phyloP scores from a whole-genome alignment of 2,329 filamentous ascomycete genomes.

The Pyrenochaeta sp. region DNA sequence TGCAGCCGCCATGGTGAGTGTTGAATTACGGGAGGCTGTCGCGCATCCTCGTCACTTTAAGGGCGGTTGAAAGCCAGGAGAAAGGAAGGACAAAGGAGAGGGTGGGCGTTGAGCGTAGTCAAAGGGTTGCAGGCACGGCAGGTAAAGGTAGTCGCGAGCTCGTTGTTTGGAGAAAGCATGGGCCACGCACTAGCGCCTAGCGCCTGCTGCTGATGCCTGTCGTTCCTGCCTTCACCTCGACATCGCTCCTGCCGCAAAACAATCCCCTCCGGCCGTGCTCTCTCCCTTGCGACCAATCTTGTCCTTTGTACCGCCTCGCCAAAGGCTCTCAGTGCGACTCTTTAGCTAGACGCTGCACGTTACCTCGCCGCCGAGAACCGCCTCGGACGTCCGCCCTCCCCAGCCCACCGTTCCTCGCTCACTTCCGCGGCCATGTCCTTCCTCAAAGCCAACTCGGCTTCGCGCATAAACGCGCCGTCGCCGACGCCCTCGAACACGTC shows the following conservation, averaged over 20 bases:
- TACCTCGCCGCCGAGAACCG: too few species aligned
- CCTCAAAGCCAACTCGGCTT: constrained; percentile 39
- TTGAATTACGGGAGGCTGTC: constrained; percentile 18
- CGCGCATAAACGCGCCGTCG: constrained; percentile 63
- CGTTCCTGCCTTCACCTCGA: constrained; percentile 6
- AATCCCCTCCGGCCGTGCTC: constrained; percentile 10
- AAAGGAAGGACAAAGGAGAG: constrained; percentile 34
- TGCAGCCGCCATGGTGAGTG: constrained; percentile 63
- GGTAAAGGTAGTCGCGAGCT: constrained; percentile 26
- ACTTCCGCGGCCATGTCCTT: constrained; percentile 39
- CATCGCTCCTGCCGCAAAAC: too few species aligned
- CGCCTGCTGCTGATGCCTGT: too few species aligned
- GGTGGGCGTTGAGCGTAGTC: constrained; percentile 22
- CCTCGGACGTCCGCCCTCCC: too few species aligned
- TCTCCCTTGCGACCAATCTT: constrained; percentile 1
- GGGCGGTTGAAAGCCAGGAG: constrained; percentile 3
- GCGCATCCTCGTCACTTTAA: constrained; percentile 30
- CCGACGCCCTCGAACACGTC: constrained; percentile 61
- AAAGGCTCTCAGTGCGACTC: constrained; percentile 36
- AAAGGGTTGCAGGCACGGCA: constrained; percentile 17
- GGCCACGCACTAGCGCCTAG: too few species aligned
- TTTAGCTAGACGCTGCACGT: constrained; percentile 44
- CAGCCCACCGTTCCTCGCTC: neutral
- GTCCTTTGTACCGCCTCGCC: too few species aligned
- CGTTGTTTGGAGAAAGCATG: constrained; percentile 25